Evolutionary conservation across 2,329 filamentous ascomycete genomes (phyloP).

Genomic region (Myrmaecium sp.): DNA sequence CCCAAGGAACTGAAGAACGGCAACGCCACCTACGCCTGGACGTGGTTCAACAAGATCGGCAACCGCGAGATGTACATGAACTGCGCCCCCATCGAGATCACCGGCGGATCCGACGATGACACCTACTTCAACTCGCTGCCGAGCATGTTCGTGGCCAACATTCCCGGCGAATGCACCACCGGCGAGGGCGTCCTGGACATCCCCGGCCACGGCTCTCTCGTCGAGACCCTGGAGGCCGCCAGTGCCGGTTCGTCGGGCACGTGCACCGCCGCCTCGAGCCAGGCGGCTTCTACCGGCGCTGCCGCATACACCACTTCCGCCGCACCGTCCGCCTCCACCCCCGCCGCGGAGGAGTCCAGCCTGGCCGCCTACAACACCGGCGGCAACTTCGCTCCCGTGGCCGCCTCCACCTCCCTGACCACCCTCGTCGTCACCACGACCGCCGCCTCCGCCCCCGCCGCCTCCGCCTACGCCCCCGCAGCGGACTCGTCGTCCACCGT

Average conservation of each 20-base stretch:
- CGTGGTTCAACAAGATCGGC: conserved; percentile 84
- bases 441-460: conserved; percentile 5
- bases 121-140: conserved; percentile 46
- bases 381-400: conserved; percentile 14
- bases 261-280: conserved; percentile 11
- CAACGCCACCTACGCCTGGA: conserved; percentile 68
- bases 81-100: conserved; percentile 61
- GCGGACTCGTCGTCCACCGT: conserved; percentile 6
- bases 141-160: conserved; percentile 59
- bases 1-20: conserved; percentile 53
- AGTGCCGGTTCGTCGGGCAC: conserved; percentile 18
- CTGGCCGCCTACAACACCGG: conserved; percentile 6
- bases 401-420: conserved; percentile 10
- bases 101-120: conserved; percentile 30
- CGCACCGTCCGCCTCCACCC: conserved; percentile 1
- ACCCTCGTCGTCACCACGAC: conserved; percentile 3
- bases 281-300: conserved; percentile 15
- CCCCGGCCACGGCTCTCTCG: conserved; percentile 46
- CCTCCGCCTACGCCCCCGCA: conserved; percentile 6
- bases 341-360: neutral
- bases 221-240: conserved; percentile 33
- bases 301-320: conserved; percentile 11
- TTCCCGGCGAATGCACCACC: conserved; percentile 39
- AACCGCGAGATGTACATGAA: conserved; percentile 99
- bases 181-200: conserved; percentile 44